phyloP scores from a whole-genome alignment of 257 asterid species.

The Echites panduratus region DNA sequence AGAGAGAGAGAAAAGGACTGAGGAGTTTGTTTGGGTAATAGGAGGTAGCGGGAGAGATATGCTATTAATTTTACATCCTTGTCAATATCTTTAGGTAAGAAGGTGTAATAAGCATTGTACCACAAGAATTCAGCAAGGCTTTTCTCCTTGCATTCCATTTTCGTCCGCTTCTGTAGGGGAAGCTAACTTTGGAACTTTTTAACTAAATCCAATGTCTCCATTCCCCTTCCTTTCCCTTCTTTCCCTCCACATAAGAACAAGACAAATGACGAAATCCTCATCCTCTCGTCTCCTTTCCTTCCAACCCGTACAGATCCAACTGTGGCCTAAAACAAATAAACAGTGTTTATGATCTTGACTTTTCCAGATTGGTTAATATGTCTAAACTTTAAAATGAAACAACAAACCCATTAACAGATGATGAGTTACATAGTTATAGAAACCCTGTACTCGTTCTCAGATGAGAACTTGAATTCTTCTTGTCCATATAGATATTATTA shows the following conservation, averaged over 20 bases:
- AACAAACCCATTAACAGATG: not conserved
- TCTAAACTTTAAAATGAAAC: not conserved
- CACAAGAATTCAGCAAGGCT: not conserved
- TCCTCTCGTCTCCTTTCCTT: not conserved
- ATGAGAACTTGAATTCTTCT: not conserved
- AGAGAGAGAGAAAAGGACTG: not conserved
- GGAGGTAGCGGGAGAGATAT: not conserved
- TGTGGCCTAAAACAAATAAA: not conserved
- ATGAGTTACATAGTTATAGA: not conserved
- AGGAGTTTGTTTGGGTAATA: not conserved
- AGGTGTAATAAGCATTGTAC: too few species aligned
- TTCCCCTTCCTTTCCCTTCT: not conserved
- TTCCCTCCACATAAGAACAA: not conserved
- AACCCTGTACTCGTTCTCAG: not conserved
- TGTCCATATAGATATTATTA: not conserved
- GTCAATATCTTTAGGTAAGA: too few species aligned
- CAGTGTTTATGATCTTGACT: not conserved
- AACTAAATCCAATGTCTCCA: not conserved
- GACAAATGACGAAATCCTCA: not conserved
- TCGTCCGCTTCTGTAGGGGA: not conserved
- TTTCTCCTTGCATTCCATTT: not conserved
- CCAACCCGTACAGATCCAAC: not conserved
- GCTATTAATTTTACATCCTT: not conserved
- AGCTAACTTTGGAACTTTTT: not conserved
- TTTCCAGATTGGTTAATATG: not conserved